Evolutionary conservation across 2,329 filamentous ascomycete genomes (phyloP).

Genomic region (Aspergillus sp.): DNA sequence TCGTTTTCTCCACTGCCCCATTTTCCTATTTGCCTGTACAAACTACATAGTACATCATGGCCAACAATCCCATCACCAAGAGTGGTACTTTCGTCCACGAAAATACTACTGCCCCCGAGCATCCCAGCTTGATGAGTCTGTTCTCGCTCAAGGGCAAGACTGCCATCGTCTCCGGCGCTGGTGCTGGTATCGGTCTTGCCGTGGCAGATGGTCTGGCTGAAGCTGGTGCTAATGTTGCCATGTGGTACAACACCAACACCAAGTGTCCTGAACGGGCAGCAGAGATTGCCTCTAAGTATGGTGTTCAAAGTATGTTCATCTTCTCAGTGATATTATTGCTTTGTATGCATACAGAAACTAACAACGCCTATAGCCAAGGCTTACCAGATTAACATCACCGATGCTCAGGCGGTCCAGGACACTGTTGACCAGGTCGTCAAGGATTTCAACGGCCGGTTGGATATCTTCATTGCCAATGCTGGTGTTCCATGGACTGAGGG

Average conservation of each 20-base stretch:
- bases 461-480: slow-evolving; percentile 70
- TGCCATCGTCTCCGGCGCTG: slow-evolving; percentile 66
- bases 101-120: slow-evolving; percentile 46
- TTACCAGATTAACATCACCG: slow-evolving; percentile 46
- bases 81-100: slow-evolving; percentile 54
- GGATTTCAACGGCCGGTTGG: slow-evolving; percentile 70
- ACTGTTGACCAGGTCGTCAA: slow-evolving; percentile 39
- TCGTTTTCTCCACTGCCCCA: background rate
- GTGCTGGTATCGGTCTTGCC: slow-evolving; percentile 63
- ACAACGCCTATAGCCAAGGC: slow-evolving; percentile 36
- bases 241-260: slow-evolving; percentile 69
- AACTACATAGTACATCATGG: slow-evolving; percentile 19
- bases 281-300: slow-evolving; percentile 61
- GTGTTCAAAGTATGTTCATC: slow-evolving; percentile 50
- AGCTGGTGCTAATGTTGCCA: slow-evolving; percentile 66
- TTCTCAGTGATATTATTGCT: background rate
- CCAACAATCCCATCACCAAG: slow-evolving; percentile 28
- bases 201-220: slow-evolving; percentile 63
- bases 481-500: slow-evolving; percentile 57
- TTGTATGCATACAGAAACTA: slow-evolving; percentile 1
- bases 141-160: slow-evolving; percentile 68
- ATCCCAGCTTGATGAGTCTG: slow-evolving; percentile 54
- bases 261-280: slow-evolving; percentile 58
- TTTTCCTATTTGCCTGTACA: background rate
- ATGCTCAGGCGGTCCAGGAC: slow-evolving; percentile 37